Evolutionary conservation across 225 moss, liverwort and hornwort species (phyloP).

Genomic region (Physcomitrellopsis africana): DNA sequence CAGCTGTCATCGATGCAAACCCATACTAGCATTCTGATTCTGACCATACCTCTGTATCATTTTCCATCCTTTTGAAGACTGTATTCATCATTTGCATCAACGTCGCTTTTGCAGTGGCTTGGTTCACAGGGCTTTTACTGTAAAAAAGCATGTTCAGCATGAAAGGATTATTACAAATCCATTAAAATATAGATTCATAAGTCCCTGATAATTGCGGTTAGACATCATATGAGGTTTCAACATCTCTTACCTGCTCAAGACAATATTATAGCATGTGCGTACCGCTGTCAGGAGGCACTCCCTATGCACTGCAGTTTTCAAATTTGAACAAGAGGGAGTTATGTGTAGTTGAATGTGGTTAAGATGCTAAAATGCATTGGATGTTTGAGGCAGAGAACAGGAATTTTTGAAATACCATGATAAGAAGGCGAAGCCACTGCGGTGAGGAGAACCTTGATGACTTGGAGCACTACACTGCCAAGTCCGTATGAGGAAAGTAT

Average conservation of each 20-base stretch:
- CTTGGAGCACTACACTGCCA: constrained; percentile 88
- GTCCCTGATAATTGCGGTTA: background rate
- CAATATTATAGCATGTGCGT: constrained; percentile 93
- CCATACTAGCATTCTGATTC: constrained; percentile 8
- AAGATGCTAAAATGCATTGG: background rate
- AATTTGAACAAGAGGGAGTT: constrained; percentile 1
- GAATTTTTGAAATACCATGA: constrained; percentile 58
- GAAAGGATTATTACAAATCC: background rate
- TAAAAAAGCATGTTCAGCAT: constrained; percentile 14
- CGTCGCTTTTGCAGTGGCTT: constrained; percentile 88
- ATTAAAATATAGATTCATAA: background rate
- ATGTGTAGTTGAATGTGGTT: constrained; percentile 13
- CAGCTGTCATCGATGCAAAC: background rate
- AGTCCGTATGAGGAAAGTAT: constrained; percentile 22
- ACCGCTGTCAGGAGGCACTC: constrained; percentile 91
- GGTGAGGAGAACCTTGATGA: constrained; percentile 94
- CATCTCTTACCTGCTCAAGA: constrained; percentile 69
- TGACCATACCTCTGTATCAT: constrained; percentile 63
- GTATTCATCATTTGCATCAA: constrained; percentile 92
- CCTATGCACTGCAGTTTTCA: constrained; percentile 80
- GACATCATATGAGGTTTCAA: constrained; percentile 11
- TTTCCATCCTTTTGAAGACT: constrained; percentile 87
- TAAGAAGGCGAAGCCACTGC: constrained; percentile 91
- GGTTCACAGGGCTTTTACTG: constrained; percentile 83
- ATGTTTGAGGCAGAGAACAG: constrained; percentile 13